phyloP scores from a whole-genome alignment of 176 grass and related monocot genomes.

The Elymus sibiricus region DNA sequence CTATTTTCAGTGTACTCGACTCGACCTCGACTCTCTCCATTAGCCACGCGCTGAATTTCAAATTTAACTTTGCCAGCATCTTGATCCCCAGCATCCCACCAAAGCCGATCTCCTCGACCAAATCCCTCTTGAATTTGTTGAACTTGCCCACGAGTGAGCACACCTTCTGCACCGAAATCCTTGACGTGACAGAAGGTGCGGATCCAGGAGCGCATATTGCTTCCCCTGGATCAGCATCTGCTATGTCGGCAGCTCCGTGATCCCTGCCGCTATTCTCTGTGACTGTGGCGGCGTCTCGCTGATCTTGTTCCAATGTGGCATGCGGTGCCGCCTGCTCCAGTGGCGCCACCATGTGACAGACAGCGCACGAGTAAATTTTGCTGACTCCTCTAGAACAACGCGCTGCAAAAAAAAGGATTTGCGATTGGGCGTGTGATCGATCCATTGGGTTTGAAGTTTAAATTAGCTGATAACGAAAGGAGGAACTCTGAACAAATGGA shows the following conservation, averaged over 20 bases:
- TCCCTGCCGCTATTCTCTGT: background rate
- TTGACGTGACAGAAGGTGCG: constrained; percentile 6
- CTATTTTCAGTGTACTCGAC: background rate
- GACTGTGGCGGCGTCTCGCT: background rate
- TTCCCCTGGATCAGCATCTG: background rate
- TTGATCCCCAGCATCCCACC: background rate
- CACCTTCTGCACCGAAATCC: constrained; percentile 13
- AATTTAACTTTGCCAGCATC: background rate
- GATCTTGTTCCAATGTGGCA: background rate
- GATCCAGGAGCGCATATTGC: background rate
- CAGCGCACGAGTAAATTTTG: background rate
- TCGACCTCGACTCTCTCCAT: background rate
- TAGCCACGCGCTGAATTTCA: constrained; percentile 5
- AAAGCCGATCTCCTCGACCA: background rate
- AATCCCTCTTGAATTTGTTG: background rate
- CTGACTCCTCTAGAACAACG: background rate
- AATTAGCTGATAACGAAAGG: background rate
- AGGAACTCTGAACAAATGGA: background rate
- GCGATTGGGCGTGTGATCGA: background rate
- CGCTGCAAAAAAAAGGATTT: background rate
- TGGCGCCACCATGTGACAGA: background rate
- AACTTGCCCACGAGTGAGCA: background rate
- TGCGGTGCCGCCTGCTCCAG: background rate
- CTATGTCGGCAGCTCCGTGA: background rate
- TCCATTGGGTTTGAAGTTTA: background rate